Evolutionary conservation across 2,329 filamentous ascomycete genomes (phyloP).

Genomic region (Cladosporium sp.): DNA sequence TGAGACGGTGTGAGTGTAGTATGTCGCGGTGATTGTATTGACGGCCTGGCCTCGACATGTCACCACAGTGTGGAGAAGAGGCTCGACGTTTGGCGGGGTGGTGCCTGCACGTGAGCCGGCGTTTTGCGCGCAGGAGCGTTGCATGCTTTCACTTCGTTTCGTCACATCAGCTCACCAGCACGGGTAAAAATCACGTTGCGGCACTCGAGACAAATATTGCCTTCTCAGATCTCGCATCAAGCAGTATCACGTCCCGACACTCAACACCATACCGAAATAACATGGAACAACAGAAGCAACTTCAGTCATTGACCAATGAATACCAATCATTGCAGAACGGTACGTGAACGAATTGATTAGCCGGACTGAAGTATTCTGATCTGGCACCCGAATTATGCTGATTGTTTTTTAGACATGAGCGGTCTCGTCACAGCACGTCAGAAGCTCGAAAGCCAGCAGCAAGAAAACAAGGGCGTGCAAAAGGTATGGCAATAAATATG

Average conservation of each 20-base stretch:
- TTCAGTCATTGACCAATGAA: slow-evolving; percentile 81
- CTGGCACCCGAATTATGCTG: no score
- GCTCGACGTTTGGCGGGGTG: slow-evolving; percentile 2
- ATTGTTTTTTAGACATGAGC: slow-evolving; percentile 64
- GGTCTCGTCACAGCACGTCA: slow-evolving; percentile 73
- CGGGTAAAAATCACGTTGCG: no score
- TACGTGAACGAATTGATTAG: slow-evolving; percentile 32
- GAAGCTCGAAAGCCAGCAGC: slow-evolving; percentile 87
- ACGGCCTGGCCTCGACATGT: not conserved
- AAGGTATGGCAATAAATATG: slow-evolving; percentile 52
- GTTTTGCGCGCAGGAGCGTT: not conserved
- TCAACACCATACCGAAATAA: not conserved
- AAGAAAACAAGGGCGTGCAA: slow-evolving; percentile 86
- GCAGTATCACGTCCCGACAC: no score
- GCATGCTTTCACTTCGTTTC: not conserved
- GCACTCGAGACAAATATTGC: not conserved
- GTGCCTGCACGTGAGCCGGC: slow-evolving; percentile 1
- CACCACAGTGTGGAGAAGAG: not conserved
- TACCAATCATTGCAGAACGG: slow-evolving; percentile 84
- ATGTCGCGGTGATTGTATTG: not conserved
- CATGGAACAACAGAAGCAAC: slow-evolving; percentile 63
- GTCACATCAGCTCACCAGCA: not conserved
- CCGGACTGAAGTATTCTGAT: not conserved
- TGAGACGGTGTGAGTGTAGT: not conserved
- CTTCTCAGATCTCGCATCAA: no score